Evolutionary conservation across 148 eudicot genomes (phyloP), one percentile per base, ranked within the genome.

Genomic region (Chenopodium album): DNA sequence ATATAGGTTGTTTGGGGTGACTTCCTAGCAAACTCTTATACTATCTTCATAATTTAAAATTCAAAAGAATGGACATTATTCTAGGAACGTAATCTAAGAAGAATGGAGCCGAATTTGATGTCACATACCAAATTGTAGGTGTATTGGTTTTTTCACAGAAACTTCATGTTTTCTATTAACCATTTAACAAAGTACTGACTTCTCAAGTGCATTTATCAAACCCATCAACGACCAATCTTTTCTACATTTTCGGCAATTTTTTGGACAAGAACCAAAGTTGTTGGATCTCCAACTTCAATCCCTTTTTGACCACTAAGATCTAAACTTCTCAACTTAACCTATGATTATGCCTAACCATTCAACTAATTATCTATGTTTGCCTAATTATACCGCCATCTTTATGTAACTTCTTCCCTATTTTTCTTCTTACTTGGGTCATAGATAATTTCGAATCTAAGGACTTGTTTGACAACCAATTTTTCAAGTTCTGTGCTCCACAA

Each of bases 341-440:
- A 46, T 75, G 41, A 73, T 76, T 52, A 56, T 68, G 79, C 79
- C 79, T 75, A 81, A 76, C 84, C 71, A 50, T 81, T 81, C 47
- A 69, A 76, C 44, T 69, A n/a, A 26, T 46, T 64, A 68, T 78
- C 83, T 52, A 76, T 12, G 31, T 75, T 81, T 76, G 54, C 79
- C 79, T 54, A 52, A 74, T 44, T 44, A 10, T 80, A 46, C 50
- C 41, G 65, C 32, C 64, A 8, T 46, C 32, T 31, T 48, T 26
- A 74, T 63, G 73, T 77, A 81, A 73, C 46, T 19, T 20, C 28
- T 71, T 71, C n/a, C 23, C 7, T 34, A 31, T 70, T 17, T 1
- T 12, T 34, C 37, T 17, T 17, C 47, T 14, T 41, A 11, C 52
- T 44, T 37, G 6, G 28, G 44, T 19, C 26, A 1, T 37, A 20